A percentile compares a stretch with the other conserved stretches of the same genome.
Evolutionary conservation across 192 early-diverging fungal genomes (phyloP).

Genomic region (Umbelopsis sp.): DNA sequence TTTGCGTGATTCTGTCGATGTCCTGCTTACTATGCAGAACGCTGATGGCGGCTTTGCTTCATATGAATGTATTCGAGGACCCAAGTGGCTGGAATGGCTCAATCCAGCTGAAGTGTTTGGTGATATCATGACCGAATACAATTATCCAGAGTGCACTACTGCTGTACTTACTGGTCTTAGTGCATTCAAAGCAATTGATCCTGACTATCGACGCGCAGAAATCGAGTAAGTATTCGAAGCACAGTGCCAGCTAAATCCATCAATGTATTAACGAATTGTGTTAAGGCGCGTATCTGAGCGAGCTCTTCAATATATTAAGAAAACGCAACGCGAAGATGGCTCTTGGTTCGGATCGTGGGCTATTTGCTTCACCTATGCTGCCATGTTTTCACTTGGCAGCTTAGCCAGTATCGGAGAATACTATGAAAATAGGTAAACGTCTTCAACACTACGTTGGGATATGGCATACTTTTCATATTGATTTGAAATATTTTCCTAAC

Average conservation of each 20-base stretch:
- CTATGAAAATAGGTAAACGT: conserved; percentile 77
- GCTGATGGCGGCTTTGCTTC: conserved; percentile 88
- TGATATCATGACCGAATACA: conserved; percentile 96
- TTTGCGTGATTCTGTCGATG: conserved; percentile 85
- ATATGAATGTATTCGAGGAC: conserved; percentile 87
- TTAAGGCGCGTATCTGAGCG: conserved; percentile 29
- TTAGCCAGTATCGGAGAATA: conserved; percentile 80
- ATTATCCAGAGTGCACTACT: conserved; percentile 97
- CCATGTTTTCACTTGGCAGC: conserved; percentile 89
- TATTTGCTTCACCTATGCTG: conserved; percentile 96
- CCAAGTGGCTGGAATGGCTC: conserved; percentile 78
- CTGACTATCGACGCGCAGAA: conserved; percentile 79
- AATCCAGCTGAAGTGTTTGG: conserved; percentile 99
- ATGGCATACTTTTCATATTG: conserved; percentile 2
- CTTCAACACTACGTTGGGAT: not conserved
- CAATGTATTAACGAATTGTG: conserved; percentile 28
- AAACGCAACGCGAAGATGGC: conserved; percentile 78
- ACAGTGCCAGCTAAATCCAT: not conserved
- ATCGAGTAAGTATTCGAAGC: conserved; percentile 60
- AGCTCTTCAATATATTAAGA: conserved; percentile 79
- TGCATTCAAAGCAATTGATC: conserved; percentile 73
- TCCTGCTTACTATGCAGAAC: conserved; percentile 94
- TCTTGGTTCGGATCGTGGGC: conserved; percentile 97
- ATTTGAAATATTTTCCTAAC: conserved; percentile 15
- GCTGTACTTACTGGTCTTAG: conserved; percentile 86